Evolutionary conservation across 202 grass and related monocot genomes (phyloP), one percentile per base, ranked within the genome.

Genomic region (Hordeum pubiflorum): DNA sequence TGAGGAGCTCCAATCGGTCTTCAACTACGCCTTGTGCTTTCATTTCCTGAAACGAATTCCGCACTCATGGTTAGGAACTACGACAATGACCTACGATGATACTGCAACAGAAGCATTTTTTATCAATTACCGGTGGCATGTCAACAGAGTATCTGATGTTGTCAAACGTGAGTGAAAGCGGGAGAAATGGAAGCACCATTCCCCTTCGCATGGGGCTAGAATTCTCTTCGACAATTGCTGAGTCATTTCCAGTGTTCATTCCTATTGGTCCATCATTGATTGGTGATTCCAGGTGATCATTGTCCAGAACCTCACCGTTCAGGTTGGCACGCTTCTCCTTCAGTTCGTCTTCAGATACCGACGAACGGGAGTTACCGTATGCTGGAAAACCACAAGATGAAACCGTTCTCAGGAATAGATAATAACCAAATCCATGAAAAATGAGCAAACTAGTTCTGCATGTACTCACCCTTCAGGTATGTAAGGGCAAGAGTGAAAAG

Each of bases 181-280:
- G 91, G 54, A 58, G 66, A 83, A 94, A 97, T 72, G 94, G 94
- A 67, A 97, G 89, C 54, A 94, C 88, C 87, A 97, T 94, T 34
- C 94, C 94, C 82, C 84, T 94, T 59, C 85, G 81, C 40, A 69
- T 65, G 31, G 32, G 57, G 23, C 81, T 74, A 77, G 67, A 68
- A 82, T 87, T 22, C 66, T 75, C 39, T 81, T 81, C 36, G 4
- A 38, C 63, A 21, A 76, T 79, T 71, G 18, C 78, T 77, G 55
- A 50, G 44, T 50, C 44, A 50, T 50, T 50, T 50, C 44, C 44
- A 50, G 44, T 17, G 44, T 50, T 50, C 44, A 50, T 17, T 50
- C 5, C 13, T 50, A 6, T 72, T 72, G 63, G 14, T 34, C 5
- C 76, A 79, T 58, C 74, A 26, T 43, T 37, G 52, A 74, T 65